Evolutionary conservation across 352 stramenopile genomes (phyloP).

Genomic region (Globisporangium camurandrum): DNA sequence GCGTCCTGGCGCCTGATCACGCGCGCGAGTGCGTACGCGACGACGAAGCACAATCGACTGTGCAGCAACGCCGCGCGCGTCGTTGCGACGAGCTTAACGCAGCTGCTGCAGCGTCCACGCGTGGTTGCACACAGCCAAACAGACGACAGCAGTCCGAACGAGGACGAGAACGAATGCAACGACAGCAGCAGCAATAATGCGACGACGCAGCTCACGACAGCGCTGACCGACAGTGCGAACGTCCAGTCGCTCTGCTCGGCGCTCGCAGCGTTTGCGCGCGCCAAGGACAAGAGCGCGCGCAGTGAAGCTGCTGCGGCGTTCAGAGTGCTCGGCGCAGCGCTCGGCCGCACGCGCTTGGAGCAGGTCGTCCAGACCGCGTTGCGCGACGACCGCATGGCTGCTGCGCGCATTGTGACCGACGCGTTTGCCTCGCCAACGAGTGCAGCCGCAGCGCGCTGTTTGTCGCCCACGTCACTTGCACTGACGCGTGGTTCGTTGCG

Average conservation of each 20-base stretch:
- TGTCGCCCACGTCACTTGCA: no score
- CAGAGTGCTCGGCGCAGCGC: slow-evolving; percentile 25
- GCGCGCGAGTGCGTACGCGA: slow-evolving; percentile 28
- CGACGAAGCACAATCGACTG: slow-evolving; percentile 56
- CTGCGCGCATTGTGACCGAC: slow-evolving; percentile 35
- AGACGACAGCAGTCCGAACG: slow-evolving; percentile 2
- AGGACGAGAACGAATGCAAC: no score
- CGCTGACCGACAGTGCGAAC: slow-evolving; percentile 5
- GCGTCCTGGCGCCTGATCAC: slow-evolving; percentile 34
- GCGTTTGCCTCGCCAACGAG: slow-evolving; percentile 12
- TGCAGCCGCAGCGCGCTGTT: no score
- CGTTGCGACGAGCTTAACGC: slow-evolving; percentile 26
- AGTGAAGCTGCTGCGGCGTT: slow-evolving; percentile 33
- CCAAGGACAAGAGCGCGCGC: slow-evolving; percentile 41
- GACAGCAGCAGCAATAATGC: no score
- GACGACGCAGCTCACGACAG: no score
- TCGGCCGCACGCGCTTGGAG: slow-evolving; percentile 27
- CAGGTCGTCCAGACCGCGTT: slow-evolving; percentile 24
- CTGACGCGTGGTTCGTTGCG: slow-evolving; percentile 26
- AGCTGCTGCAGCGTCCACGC: slow-evolving; percentile 12
- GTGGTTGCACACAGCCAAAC: neutral
- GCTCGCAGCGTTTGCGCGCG: slow-evolving; percentile 32
- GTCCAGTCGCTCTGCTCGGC: slow-evolving; percentile 21
- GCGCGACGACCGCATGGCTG: slow-evolving; percentile 15
- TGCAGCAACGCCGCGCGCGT: slow-evolving; percentile 36